These are phyloP conservation scores for Cytospora chrysosperma DNA, from an alignment of 2,329 filamentous ascomycete species.

Conservation along the genomic window DNA sequence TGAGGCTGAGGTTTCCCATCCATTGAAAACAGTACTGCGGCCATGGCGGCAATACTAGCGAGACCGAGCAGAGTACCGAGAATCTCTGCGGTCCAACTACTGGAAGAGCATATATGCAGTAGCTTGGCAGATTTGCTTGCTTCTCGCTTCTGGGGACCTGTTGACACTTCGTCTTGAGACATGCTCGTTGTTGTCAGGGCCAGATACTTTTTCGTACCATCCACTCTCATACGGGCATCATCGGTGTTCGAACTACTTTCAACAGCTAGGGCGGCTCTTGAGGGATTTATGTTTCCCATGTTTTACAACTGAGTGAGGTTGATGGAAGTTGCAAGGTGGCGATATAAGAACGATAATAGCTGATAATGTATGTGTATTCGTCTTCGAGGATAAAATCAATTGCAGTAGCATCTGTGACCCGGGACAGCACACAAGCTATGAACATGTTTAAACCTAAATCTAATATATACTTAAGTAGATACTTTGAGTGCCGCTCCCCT, in stretches of 20 bases:
- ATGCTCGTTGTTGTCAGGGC: neutral
- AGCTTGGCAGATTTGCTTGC: neutral
- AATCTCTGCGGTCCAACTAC: neutral
- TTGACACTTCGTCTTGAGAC: neutral
- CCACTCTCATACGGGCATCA: neutral
- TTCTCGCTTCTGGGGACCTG: neutral
- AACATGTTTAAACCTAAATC: neutral
- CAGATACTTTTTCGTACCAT: neutral
- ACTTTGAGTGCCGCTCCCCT: neutral
- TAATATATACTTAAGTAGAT: neutral
- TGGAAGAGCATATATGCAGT: neutral
- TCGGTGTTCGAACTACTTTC: neutral
- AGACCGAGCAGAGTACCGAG: neutral
- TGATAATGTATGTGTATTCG: neutral
- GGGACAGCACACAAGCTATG: neutral
- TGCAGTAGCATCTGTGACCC: neutral
- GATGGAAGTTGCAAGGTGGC: neutral
- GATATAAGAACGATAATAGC: neutral
- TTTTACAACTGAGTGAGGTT: neutral
- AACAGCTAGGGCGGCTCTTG: neutral
- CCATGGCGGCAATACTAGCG: neutral
- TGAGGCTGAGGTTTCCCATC: neutral
- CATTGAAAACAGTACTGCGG: neutral
- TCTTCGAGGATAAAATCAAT: neutral
- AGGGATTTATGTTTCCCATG: neutral